Percentiles rank a stretch among this genome's conserved stretches.
phyloP scores from a whole-genome alignment of 2,329 filamentous ascomycete species.

The Talaromyces marneffei region DNA sequence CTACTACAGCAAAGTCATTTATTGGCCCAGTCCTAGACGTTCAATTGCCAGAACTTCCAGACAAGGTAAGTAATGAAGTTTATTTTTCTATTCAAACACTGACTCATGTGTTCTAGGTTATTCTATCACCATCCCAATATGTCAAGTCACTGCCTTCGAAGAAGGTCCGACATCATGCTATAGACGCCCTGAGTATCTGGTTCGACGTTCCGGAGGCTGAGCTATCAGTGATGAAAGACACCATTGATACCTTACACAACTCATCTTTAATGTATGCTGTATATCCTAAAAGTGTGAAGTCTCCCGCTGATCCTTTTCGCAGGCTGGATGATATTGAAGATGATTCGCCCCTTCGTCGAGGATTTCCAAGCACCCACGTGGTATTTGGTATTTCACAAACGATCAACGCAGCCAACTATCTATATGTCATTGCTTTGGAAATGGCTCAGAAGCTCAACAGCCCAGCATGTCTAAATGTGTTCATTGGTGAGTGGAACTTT shows the following conservation, averaged over 20 bases:
- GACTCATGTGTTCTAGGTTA: neutral
- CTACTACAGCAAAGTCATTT: neutral
- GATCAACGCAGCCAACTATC: neutral
- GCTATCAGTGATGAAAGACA: neutral
- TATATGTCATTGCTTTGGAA: neutral
- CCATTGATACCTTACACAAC: neutral
- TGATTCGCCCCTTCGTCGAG: neutral
- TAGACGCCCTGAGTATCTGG: slow-evolving; percentile 36
- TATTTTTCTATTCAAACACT: neutral
- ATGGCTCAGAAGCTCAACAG: neutral
- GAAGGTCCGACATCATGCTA: slow-evolving; percentile 31
- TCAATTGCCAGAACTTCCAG: neutral
- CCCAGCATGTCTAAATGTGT: neutral
- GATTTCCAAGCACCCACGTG: neutral
- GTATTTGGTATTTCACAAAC: neutral
- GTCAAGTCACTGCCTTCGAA: slow-evolving; percentile 32
- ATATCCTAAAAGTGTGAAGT: neutral
- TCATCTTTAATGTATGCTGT: neutral
- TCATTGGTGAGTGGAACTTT: neutral
- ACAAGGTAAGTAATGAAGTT: neutral
- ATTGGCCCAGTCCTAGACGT: neutral
- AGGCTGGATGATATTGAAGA: slow-evolving; percentile 1
- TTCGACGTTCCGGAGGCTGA: slow-evolving; percentile 16
- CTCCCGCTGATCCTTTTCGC: neutral
- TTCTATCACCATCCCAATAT: slow-evolving; percentile 25